Conservation (phyloP, 768 basidiomycete genomes). For the Mycena rebaudengoi region DNA sequence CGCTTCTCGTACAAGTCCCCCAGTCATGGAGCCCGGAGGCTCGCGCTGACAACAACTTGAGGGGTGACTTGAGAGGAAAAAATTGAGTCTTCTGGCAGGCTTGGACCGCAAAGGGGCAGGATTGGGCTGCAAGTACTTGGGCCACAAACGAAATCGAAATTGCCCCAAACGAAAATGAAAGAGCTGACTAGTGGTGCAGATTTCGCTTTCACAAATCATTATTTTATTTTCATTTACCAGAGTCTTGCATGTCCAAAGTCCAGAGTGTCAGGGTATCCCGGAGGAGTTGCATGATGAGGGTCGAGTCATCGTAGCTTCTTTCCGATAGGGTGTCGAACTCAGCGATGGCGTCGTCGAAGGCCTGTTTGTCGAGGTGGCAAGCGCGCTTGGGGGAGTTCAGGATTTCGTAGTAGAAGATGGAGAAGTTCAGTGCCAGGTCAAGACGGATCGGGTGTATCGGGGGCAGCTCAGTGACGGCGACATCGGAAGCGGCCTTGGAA, state of each 20-base stretch:
- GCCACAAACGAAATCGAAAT: too few species aligned
- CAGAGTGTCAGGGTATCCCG: slow-evolving; percentile 98
- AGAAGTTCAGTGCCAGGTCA: slow-evolving; percentile 98
- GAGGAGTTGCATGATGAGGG: slow-evolving; percentile 95
- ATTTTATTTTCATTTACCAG: too few species aligned
- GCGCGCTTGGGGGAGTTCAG: slow-evolving; percentile 98
- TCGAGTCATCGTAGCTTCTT: slow-evolving; percentile 99
- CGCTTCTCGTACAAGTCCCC: too few species aligned
- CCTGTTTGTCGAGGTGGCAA: slow-evolving; percentile 98
- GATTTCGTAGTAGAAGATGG: slow-evolving; percentile 99
- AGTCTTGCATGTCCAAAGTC: slow-evolving; percentile 98
- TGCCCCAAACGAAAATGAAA: too few species aligned
- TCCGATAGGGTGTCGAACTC: slow-evolving; percentile 99
- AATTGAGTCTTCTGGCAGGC: too few species aligned
- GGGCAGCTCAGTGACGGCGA: slow-evolving; percentile 94
- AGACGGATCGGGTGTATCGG: slow-evolving; percentile 98
- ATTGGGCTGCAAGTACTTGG: too few species aligned
- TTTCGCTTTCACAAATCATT: too few species aligned
- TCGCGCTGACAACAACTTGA: too few species aligned
- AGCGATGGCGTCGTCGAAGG: slow-evolving; percentile 98
- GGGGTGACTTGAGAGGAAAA: too few species aligned
- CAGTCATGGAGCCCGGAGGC: too few species aligned
- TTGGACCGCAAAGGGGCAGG: too few species aligned
- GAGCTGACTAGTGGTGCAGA: too few species aligned
- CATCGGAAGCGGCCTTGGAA: slow-evolving; percentile 97